Percentiles rank a stretch among this genome's conserved stretches.
phyloP scores from a whole-genome alignment of 2,329 filamentous ascomycete species.

The Talaromyces amestolkiae region DNA sequence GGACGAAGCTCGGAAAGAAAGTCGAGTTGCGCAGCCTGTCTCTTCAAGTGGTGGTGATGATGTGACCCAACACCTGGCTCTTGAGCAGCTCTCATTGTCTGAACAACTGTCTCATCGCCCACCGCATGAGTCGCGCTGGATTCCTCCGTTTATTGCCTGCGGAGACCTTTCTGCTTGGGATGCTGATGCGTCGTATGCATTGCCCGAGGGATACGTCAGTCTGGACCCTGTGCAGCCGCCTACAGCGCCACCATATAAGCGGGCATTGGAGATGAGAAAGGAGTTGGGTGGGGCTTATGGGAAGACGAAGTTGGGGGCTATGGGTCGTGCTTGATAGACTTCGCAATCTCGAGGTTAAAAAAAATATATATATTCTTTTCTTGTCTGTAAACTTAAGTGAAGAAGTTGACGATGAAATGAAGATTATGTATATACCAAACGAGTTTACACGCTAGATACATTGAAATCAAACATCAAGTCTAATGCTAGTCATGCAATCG shows the following conservation, averaged over 20 bases:
- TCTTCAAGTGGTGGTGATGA: slow-evolving; percentile 20
- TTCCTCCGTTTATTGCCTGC: slow-evolving; percentile 94
- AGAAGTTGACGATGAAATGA: neutral
- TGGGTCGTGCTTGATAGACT: slow-evolving; percentile 23
- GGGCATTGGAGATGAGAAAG: slow-evolving; percentile 80
- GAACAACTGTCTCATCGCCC: slow-evolving; percentile 26
- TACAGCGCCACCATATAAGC: slow-evolving; percentile 91
- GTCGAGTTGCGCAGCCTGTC: slow-evolving; percentile 14
- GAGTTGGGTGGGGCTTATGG: slow-evolving; percentile 73
- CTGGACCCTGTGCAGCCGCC: slow-evolving; percentile 92
- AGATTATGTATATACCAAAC: slow-evolving; percentile 7
- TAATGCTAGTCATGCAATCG: slow-evolving; percentile 9
- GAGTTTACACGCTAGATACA: neutral
- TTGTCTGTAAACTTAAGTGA: neutral
- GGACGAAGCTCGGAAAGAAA: slow-evolving; percentile 41
- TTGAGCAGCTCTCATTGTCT: slow-evolving; percentile 46
- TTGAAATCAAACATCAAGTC: neutral
- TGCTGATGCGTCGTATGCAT: slow-evolving; percentile 87
- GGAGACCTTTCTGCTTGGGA: slow-evolving; percentile 93
- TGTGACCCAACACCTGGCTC: slow-evolving; percentile 25
- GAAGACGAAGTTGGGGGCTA: slow-evolving; percentile 56
- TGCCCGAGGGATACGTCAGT: slow-evolving; percentile 81
- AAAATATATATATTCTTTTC: neutral
- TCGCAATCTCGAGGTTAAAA: neutral
- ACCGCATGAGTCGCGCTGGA: slow-evolving; percentile 64